Evolutionary conservation across 176 grass and related monocot genomes (phyloP), one percentile per base, ranked within the genome.

Genomic region (Alloteropsis semialata): DNA sequence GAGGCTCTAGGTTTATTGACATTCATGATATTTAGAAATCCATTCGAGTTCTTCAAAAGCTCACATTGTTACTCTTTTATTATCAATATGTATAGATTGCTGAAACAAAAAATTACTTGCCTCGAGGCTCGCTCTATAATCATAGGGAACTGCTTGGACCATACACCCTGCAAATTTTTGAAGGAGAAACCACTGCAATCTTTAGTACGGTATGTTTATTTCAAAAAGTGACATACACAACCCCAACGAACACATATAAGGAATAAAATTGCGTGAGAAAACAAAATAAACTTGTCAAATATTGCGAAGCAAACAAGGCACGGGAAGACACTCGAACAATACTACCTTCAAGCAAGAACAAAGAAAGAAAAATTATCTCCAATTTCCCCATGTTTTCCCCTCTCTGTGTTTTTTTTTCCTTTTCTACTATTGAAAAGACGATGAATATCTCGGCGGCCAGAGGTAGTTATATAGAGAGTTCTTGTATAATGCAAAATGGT

Each of bases 41-140:
- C 13, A 45, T 45, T 45, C 10, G 10, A 45, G 5, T 36, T 19
- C 19, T 51, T 19, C 15, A 51, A 51, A 51, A 51, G 11, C 6
- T 51, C 3, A 51, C 3, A 19, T n/a, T n/a, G n/a, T n/a, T n/a
- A n/a, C n/a, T n/a, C n/a, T n/a, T n/a, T n/a, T n/a, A n/a, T n/a
- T n/a, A n/a, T n/a, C n/a, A n/a, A n/a, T n/a, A n/a, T n/a, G 1
- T 10, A 45, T 27, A 24, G n/a, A 12, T 3, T 19, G 5, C 17
- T 30, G 18, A 32, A 49, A 65, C 30, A 34, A 24, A 24, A 5
- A 12, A 41, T 2, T 59, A 77, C 73, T 91, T 86, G 79, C 92
- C 88, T 84, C 64, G 8, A 83, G 48, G 78, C 83, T 84, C 51
- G 86, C 92, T 24, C 83, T 81, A 84, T 89, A 75, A 81, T 94